Percentiles rank a stretch among this genome's conserved stretches.
phyloP scores from a whole-genome alignment of 257 asterid species.

The Solanum chmielewskii region DNA sequence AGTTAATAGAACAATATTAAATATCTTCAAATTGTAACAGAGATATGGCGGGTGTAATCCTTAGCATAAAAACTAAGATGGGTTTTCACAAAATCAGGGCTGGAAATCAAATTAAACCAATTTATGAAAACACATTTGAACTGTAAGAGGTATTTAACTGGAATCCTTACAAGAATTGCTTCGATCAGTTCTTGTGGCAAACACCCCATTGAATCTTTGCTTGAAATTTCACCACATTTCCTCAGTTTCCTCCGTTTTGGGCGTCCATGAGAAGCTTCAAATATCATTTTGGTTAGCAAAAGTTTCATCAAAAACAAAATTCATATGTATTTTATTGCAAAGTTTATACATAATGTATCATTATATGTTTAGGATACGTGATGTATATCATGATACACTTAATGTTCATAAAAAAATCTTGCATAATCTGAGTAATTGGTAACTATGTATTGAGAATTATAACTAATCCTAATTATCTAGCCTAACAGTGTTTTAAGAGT shows the following conservation, averaged over 20 bases:
- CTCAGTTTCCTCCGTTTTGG: neutral
- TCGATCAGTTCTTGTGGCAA: neutral
- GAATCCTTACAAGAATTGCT: neutral
- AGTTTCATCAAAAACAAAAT: too few relatives aligned
- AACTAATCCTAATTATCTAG: too few relatives aligned
- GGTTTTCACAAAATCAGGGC: neutral
- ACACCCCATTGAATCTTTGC: neutral
- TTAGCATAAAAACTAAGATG: neutral
- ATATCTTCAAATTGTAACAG: neutral
- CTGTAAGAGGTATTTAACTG: neutral
- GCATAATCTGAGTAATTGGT: too few relatives aligned
- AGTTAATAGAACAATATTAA: neutral
- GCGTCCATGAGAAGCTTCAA: neutral
- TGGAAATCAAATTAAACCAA: neutral
- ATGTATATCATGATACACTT: too few relatives aligned
- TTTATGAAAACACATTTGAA: neutral
- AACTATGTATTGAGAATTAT: too few relatives aligned
- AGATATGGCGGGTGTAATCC: neutral
- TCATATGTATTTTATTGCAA: too few relatives aligned
- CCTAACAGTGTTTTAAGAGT: too few relatives aligned
- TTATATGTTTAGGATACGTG: too few relatives aligned
- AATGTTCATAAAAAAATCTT: too few relatives aligned
- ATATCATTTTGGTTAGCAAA: neutral
- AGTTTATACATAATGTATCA: too few relatives aligned
- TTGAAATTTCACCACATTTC: neutral